Percentiles rank a stretch among this genome's conserved stretches.
Evolutionary conservation across 805 yeast genomes (phyloP).

Genomic region (Lachancea dasiensis): DNA sequence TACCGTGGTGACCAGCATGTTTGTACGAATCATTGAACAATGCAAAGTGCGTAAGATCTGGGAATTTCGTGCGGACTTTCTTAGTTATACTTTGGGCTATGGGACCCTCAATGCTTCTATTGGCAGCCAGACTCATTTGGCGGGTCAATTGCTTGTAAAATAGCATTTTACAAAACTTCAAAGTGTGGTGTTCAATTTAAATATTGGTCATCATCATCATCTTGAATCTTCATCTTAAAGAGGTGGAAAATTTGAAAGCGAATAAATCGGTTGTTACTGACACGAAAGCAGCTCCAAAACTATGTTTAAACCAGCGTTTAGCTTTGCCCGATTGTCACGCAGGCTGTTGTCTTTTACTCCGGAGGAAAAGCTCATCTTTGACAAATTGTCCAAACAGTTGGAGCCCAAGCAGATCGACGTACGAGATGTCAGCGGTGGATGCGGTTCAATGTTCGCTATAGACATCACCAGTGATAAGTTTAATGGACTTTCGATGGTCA

Average conservation of each 20-base stretch:
- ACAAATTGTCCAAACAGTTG: conserved; percentile 48
- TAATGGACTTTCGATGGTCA: conserved; percentile 75
- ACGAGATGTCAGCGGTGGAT: conserved; percentile 85
- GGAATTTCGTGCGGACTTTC: conserved; percentile 35
- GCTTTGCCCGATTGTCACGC: conserved; percentile 7
- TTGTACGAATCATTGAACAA: conserved; percentile 79
- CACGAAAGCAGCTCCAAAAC: neutral
- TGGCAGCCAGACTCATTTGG: conserved; percentile 16
- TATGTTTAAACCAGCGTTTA: neutral
- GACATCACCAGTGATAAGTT: conserved; percentile 65
- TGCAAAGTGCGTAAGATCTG: conserved; percentile 41
- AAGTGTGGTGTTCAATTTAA: neutral
- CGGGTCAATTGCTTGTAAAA: conserved; percentile 8
- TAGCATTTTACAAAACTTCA: neutral
- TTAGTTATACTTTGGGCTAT: conserved; percentile 43
- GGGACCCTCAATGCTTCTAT: conserved; percentile 33
- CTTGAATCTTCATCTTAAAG: neutral
- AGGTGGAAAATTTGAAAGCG: neutral
- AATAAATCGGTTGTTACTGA: neutral
- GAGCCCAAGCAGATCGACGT: conserved; percentile 61
- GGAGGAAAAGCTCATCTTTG: conserved; percentile 57
- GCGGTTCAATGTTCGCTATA: conserved; percentile 97
- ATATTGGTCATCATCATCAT: neutral
- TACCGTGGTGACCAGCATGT: conserved; percentile 82
- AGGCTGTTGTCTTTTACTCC: conserved; percentile 20